phyloP scores from a whole-genome alignment of 2,329 filamentous ascomycete species.

The Aspergillus hiratsukae region DNA sequence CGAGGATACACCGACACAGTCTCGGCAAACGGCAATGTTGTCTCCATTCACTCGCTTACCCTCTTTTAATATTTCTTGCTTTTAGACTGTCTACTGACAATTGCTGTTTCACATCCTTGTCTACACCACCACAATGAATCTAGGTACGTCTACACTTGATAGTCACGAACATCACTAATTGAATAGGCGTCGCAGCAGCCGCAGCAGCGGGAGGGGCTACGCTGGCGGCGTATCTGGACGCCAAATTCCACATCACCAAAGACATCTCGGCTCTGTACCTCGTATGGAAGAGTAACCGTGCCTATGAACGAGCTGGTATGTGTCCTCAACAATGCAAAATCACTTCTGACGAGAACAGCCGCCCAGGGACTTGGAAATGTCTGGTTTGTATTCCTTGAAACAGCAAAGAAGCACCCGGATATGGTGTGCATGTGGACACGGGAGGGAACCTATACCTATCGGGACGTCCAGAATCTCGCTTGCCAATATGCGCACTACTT shows the following conservation, averaged over 20 bases:
- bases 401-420: constrained; percentile 49
- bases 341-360: constrained; percentile 29
- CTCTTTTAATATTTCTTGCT: background rate
- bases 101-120: background rate
- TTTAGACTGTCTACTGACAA: background rate
- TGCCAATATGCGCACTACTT: constrained; percentile 62
- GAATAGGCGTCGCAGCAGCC: constrained; percentile 21
- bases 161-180: background rate
- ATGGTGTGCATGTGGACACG: constrained; percentile 65
- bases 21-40: background rate
- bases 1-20: background rate
- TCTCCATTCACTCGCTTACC: background rate
- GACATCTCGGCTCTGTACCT: constrained; percentile 52
- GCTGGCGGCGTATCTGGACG: constrained; percentile 47
- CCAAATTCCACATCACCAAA: constrained; percentile 62
- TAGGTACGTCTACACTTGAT: background rate
- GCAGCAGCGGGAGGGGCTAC: constrained; percentile 24
- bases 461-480: constrained; percentile 51
- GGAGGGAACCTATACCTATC: constrained; percentile 56
- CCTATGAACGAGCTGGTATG: constrained; percentile 48
- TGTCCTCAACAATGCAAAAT: background rate
- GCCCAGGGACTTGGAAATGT: constrained; percentile 53
- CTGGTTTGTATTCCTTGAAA: constrained; percentile 63
- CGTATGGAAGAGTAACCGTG: constrained; percentile 40
- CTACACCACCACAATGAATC: background rate